phyloP scores from a whole-genome alignment of 768 basidiomycete species.

The Serendipita sp. region DNA sequence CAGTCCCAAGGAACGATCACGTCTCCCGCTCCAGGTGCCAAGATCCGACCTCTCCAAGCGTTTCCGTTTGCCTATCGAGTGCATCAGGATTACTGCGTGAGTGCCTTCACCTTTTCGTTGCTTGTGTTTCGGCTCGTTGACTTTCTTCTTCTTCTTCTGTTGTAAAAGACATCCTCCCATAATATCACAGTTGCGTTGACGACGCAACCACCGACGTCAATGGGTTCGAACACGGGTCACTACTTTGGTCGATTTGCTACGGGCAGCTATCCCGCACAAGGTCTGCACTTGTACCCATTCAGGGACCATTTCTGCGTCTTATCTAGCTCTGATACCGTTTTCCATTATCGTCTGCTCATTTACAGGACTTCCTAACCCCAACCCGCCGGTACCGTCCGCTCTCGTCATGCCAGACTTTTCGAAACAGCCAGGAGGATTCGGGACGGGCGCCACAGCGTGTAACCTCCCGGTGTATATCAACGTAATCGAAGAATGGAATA shows the following conservation, averaged over 20 bases:
- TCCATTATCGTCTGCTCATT: neutral
- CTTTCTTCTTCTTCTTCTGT: neutral
- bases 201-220: constrained; percentile 19
- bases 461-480: constrained; percentile 24
- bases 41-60: constrained; percentile 25
- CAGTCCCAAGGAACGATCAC: constrained; percentile 17
- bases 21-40: constrained; percentile 21
- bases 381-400: constrained; percentile 21
- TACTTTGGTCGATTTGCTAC: constrained; percentile 32
- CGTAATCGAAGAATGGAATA: constrained; percentile 31
- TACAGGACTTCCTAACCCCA: constrained; percentile 1
- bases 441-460: constrained; percentile 19
- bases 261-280: constrained; percentile 26
- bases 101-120: neutral
- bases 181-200: constrained; percentile 29
- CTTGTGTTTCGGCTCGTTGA: neutral
- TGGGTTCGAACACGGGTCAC: constrained; percentile 25
- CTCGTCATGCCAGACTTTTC: constrained; percentile 35
- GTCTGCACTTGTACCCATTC: neutral
- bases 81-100: constrained; percentile 27
- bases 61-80: constrained; percentile 28
- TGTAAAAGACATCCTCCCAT: constrained; percentile 23
- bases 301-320: neutral
- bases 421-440: constrained; percentile 26
- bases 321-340: neutral